Conservation (phyloP, 2,329 filamentous ascomycete species). For the Penicillium sclerotigenum region DNA sequence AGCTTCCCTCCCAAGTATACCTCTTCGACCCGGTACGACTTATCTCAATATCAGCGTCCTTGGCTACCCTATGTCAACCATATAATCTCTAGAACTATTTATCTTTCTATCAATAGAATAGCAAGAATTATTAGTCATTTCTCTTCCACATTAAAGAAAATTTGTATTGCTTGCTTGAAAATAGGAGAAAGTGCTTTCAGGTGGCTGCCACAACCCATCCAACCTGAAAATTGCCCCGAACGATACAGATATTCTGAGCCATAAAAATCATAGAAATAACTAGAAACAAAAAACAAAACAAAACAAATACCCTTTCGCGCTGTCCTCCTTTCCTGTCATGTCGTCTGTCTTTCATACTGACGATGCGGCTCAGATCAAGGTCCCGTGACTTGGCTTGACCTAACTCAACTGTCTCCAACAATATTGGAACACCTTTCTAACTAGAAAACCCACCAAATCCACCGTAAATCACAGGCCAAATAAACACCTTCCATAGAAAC, state of each 20-base stretch:
- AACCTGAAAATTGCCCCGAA: background rate
- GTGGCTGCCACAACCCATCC: background rate
- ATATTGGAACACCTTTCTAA: background rate
- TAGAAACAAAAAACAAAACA: background rate
- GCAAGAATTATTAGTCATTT: background rate
- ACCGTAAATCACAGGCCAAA: background rate
- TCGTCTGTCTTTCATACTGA: background rate
- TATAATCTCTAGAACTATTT: background rate
- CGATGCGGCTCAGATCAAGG: background rate
- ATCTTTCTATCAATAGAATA: background rate
- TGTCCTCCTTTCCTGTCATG: background rate
- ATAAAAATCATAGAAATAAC: background rate
- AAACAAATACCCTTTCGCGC: background rate
- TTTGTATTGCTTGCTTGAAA: background rate
- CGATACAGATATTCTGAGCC: too few relatives aligned
- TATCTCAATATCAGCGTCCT: background rate
- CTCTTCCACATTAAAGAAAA: background rate
- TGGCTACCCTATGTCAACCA: background rate
- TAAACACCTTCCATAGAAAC: background rate
- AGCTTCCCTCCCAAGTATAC: background rate
- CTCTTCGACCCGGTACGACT: background rate
- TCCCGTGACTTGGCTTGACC: conserved; percentile 1
- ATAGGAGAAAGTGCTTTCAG: background rate
- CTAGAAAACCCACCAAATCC: background rate
- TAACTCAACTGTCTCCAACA: background rate